Conservation (phyloP, 306 rosid genomes). For the Sphenostylis stenocarpa region DNA sequence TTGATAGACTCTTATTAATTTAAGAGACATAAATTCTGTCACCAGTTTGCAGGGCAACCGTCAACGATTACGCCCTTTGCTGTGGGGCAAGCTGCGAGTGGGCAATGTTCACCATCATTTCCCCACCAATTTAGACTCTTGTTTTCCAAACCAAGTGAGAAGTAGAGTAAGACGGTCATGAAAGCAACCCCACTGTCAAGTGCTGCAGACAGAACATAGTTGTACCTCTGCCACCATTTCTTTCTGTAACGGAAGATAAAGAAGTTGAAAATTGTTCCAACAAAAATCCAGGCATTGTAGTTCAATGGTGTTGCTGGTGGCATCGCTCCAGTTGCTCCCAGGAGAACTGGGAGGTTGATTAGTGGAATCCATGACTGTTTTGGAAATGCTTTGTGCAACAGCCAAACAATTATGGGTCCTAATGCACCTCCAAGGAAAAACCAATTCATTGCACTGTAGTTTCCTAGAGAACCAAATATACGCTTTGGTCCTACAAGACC, state of each 20-base stretch:
- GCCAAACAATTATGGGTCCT: constrained; percentile 73
- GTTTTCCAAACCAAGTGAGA: constrained; percentile 56
- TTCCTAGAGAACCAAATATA: constrained; percentile 70
- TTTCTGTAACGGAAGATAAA: constrained; percentile 75
- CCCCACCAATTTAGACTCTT: constrained; percentile 75
- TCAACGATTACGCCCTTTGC: constrained; percentile 57
- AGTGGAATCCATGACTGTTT: constrained; percentile 71
- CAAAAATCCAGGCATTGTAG: constrained; percentile 73
- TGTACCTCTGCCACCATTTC: constrained; percentile 92
- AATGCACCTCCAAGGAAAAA: constrained; percentile 80
- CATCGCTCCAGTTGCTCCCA: constrained; percentile 78
- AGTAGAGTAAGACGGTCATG: constrained; percentile 69
- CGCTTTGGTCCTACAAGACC: constrained; percentile 74
- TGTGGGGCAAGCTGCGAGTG: constrained; percentile 67
- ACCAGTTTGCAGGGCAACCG: constrained; percentile 54
- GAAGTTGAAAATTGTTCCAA: constrained; percentile 77
- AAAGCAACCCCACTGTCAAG: constrained; percentile 88
- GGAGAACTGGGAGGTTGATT: constrained; percentile 82
- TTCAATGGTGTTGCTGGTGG: constrained; percentile 80
- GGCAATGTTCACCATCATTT: constrained; percentile 68
- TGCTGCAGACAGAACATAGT: constrained; percentile 81
- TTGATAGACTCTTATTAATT: too few species aligned
- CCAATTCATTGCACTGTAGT: constrained; percentile 74
- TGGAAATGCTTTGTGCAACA: constrained; percentile 68
- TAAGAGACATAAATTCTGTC: too few species aligned